A percentile compares a stretch with the other conserved stretches of the same genome.
Conservation (phyloP, 2,329 filamentous ascomycete genomes). For the Diaporthe sp. region DNA sequence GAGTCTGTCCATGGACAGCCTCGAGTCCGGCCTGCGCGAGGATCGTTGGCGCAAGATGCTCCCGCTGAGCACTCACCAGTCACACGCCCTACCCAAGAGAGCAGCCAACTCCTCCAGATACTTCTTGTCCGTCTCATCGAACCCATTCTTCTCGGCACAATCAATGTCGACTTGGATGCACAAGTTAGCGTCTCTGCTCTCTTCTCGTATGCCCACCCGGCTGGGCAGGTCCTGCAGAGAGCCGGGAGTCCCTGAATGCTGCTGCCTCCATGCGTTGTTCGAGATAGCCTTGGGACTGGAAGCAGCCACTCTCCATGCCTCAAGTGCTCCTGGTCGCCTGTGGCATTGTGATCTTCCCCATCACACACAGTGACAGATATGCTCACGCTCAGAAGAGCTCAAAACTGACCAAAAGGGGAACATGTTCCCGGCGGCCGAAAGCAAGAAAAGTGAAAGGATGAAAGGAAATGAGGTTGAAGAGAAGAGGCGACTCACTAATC, state of each 20-base stretch:
- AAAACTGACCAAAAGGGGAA: conserved; percentile 63
- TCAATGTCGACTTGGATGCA: conserved; percentile 75
- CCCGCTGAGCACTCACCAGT: conserved; percentile 65
- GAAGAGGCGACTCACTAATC: conserved; percentile 30
- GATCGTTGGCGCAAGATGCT: background rate
- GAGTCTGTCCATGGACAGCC: background rate
- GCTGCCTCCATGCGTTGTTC: no score
- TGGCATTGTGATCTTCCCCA: background rate
- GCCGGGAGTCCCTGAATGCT: background rate
- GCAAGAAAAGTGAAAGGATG: background rate
- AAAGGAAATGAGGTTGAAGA: background rate
- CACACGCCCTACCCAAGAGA: conserved; percentile 72
- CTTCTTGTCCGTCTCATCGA: conserved; percentile 76
- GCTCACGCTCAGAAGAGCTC: no score
- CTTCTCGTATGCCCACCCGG: background rate
- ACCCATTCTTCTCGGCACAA: conserved; percentile 76
- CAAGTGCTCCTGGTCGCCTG: background rate
- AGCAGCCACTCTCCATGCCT: no score
- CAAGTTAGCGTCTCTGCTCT: background rate
- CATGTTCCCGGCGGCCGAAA: conserved; percentile 48
- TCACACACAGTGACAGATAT: background rate
- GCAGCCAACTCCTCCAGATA: conserved; percentile 77
- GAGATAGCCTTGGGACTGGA: background rate
- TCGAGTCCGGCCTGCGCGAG: background rate
- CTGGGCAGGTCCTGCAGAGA: background rate